Evolutionary conservation across 805 yeast genomes (phyloP).

Genomic region (Saccharomycopsis microspora): DNA sequence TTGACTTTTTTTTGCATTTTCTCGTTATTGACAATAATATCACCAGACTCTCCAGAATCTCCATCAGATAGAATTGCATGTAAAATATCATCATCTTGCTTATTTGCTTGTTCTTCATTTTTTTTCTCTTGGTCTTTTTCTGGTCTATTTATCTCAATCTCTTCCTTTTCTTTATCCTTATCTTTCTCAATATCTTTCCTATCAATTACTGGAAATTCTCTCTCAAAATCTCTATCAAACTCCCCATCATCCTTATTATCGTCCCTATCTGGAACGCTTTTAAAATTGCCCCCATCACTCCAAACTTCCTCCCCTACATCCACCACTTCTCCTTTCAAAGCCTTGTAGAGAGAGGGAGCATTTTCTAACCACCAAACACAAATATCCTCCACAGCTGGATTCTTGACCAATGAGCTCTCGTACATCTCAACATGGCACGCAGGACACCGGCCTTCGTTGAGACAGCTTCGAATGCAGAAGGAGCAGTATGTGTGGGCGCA

Average conservation of each 20-base stretch:
- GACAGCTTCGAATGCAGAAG: constrained; percentile 9
- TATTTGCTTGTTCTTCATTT: too few species aligned
- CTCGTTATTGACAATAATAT: too few species aligned
- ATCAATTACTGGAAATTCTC: too few species aligned
- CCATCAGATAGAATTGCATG: too few species aligned
- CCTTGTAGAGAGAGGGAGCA: not conserved
- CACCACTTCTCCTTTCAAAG: not conserved
- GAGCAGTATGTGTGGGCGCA: constrained; percentile 13
- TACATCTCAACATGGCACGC: constrained; percentile 7
- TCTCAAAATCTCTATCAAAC: not conserved
- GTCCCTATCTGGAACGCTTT: not conserved
- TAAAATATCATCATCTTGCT: too few species aligned
- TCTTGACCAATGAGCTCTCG: constrained; percentile 7
- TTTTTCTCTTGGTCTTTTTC: too few species aligned
- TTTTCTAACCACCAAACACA: constrained; percentile 1
- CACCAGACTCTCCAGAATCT: too few species aligned
- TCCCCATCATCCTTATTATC: not conserved
- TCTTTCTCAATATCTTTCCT: too few species aligned
- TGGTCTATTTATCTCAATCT: too few species aligned
- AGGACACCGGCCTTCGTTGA: constrained; percentile 5
- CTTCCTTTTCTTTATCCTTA: too few species aligned
- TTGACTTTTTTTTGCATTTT: too few species aligned
- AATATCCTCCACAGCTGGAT: constrained; percentile 10
- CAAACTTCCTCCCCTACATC: not conserved
- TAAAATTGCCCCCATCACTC: not conserved